These are phyloP conservation scores for Oxyria digyna DNA, from an alignment of 148 eudicot genomes.

Conservation along the genomic window DNA sequence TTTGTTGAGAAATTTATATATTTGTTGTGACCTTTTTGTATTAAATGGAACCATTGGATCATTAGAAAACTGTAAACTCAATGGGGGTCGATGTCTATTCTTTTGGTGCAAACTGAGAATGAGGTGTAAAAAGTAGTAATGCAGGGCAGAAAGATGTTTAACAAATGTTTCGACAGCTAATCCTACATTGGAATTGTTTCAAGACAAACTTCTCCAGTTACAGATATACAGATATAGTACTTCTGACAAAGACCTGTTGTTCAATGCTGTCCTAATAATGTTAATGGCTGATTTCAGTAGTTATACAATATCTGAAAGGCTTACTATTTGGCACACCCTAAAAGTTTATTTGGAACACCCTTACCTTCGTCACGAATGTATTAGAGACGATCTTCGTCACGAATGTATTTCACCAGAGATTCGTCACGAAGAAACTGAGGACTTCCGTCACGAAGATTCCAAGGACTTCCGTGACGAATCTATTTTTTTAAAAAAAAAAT, in stretches of 20 bases:
- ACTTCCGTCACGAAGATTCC: no score
- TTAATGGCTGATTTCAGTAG: not conserved
- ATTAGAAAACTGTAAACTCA: no score
- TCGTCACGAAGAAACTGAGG: no score
- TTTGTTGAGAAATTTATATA: not conserved
- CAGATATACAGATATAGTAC: not conserved
- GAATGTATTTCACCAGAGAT: no score
- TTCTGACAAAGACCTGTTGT: not conserved
- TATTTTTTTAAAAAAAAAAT: no score
- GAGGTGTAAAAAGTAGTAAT: no score
- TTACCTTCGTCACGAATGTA: no score
- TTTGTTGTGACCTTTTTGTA: not conserved
- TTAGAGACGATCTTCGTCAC: no score
- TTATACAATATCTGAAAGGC: not conserved
- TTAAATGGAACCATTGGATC: constrained; percentile 3
- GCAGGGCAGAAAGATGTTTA: not conserved
- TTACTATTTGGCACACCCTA: no score
- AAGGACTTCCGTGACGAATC: no score
- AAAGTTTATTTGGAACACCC: no score
- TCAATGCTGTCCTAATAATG: not conserved
- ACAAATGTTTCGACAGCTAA: not conserved
- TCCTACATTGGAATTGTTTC: not conserved
- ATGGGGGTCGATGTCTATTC: no score
- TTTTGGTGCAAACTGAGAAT: not conserved
- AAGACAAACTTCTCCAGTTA: not conserved